These are phyloP conservation scores for Backusella tarrabulga DNA, from an alignment of 192 early-diverging fungal species.

Conservation along the genomic window DNA sequence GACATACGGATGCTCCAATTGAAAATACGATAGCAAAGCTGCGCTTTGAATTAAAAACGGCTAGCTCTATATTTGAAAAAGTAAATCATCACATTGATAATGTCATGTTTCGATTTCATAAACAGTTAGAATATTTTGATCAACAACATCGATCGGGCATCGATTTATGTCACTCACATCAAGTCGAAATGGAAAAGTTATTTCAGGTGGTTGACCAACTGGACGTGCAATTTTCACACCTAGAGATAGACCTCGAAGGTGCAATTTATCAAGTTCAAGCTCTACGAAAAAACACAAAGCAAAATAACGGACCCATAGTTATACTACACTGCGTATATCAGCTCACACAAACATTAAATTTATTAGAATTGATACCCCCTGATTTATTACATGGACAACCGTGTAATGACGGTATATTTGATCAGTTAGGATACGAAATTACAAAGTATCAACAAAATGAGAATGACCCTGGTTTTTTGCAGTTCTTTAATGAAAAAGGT, in stretches of 20 bases:
- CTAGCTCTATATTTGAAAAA: constrained; percentile 46
- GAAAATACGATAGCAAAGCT: constrained; percentile 32
- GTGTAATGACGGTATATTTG: neutral
- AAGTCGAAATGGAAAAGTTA: constrained; percentile 22
- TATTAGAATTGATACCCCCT: neutral
- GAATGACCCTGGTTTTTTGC: neutral
- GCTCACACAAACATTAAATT: neutral
- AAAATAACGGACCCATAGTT: neutral
- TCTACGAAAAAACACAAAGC: neutral
- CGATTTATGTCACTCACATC: constrained; percentile 13
- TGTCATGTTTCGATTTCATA: constrained; percentile 22
- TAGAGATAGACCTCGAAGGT: constrained; percentile 19
- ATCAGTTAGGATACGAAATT: neutral
- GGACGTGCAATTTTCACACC: constrained; percentile 17
- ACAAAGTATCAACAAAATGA: neutral
- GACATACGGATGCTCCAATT: constrained; percentile 16
- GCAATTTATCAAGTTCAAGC: constrained; percentile 6
- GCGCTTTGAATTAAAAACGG: constrained; percentile 41
- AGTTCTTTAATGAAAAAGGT: neutral
- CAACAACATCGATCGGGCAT: constrained; percentile 15
- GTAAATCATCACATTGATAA: constrained; percentile 31
- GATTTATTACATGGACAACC: neutral
- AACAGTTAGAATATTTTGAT: constrained; percentile 27
- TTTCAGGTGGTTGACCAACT: constrained; percentile 27
- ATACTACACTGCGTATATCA: constrained; percentile 8